A percentile compares a stretch with the other conserved stretches of the same genome.
Conservation (phyloP, 2,329 filamentous ascomycete genomes). For the Pleurostoma richardsiae region DNA sequence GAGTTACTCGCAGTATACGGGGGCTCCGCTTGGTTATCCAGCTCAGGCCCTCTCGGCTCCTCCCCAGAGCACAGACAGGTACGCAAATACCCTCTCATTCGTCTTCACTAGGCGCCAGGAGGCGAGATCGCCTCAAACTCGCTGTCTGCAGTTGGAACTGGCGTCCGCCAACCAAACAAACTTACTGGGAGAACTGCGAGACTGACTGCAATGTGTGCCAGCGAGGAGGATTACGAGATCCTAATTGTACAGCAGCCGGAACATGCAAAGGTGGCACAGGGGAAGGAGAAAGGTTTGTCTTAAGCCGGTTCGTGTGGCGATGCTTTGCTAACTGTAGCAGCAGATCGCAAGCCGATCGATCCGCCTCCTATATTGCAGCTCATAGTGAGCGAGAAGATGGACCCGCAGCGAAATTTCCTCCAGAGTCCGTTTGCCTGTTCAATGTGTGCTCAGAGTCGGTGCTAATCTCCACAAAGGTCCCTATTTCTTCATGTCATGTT, state of each 20-base stretch:
- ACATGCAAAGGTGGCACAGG: background rate
- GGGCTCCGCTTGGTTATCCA: no score
- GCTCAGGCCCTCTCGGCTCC: no score
- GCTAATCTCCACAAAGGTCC: constrained; percentile 27
- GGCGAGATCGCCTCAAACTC: no score
- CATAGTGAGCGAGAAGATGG: constrained; percentile 37
- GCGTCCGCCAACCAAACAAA: no score
- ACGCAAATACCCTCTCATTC: no score
- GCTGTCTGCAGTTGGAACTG: no score
- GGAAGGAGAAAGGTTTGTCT: background rate
- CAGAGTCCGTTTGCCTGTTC: constrained; percentile 46
- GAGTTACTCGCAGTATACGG: no score
- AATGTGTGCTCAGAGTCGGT: no score
- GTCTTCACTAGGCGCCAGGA: no score
- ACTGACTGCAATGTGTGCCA: background rate
- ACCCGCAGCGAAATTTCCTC: constrained; percentile 41
- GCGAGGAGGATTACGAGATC: background rate
- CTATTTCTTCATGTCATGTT: constrained; percentile 43
- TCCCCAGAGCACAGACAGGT: no score
- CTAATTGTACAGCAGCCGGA: background rate
- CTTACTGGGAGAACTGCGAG: no score
- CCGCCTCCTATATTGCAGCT: constrained; percentile 82
- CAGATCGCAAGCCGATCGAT: constrained; percentile 81
- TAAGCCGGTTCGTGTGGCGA: background rate
- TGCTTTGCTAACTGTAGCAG: background rate